Percentiles rank a stretch among this genome's conserved stretches.
Conservation (phyloP, 2,329 filamentous ascomycete species). For the Pseudocercospora fuligena region DNA sequence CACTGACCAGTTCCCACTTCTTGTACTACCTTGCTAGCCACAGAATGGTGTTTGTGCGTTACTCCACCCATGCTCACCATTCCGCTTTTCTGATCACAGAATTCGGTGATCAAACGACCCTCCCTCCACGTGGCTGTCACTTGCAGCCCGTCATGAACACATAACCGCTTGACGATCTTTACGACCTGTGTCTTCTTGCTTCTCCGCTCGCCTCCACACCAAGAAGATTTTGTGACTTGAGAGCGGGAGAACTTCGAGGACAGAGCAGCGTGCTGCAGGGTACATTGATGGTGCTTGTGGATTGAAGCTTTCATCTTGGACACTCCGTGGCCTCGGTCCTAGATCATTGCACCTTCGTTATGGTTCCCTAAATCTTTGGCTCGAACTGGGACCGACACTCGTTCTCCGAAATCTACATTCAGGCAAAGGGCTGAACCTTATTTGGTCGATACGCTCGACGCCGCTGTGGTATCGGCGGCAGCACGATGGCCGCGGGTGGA, state of each 20-base stretch:
- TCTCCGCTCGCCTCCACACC: neutral
- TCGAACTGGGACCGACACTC: constrained; percentile 3
- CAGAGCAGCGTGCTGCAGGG: constrained; percentile 17
- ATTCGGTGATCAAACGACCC: constrained; percentile 8
- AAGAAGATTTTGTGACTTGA: neutral
- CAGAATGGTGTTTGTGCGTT: neutral
- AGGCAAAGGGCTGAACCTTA: neutral
- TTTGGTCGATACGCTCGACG: neutral
- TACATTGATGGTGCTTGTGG: constrained; percentile 14
- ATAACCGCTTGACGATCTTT: constrained; percentile 13
- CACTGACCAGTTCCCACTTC: constrained; percentile 13
- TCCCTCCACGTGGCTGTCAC: constrained; percentile 9
- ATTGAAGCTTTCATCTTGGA: neutral
- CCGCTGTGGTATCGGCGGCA: neutral
- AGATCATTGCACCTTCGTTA: neutral
- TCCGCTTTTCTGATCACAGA: constrained; percentile 14
- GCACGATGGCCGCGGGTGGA: constrained; percentile 22
- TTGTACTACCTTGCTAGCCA: constrained; percentile 19
- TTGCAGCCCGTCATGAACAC: constrained; percentile 6
- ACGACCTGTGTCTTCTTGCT: neutral
- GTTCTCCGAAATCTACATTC: neutral
- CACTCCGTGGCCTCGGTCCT: neutral
- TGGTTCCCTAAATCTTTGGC: neutral
- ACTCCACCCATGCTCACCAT: constrained; percentile 1
- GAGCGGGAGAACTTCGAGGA: constrained; percentile 7